These are phyloP conservation scores for Helotiales sp. DNA, from an alignment of 2,329 filamentous ascomycete genomes.

Conservation along the genomic window DNA sequence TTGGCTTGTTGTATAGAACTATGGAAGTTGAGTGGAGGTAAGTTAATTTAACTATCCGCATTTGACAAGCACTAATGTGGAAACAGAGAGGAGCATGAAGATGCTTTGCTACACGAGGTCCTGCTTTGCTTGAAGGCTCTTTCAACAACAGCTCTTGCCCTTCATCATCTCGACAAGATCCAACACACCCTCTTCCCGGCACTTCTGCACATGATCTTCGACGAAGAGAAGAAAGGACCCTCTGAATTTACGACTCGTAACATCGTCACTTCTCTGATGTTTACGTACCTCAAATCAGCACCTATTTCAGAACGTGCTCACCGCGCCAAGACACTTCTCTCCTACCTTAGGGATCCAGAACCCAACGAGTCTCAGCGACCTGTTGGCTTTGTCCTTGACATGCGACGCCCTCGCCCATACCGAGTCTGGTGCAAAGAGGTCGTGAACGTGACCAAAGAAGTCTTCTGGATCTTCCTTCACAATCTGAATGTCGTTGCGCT, in stretches of 20 bases:
- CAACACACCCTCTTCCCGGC: constrained; percentile 84
- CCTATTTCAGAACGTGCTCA: constrained; percentile 63
- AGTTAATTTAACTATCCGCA: constrained; percentile 41
- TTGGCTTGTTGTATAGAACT: constrained; percentile 84
- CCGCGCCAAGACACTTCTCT: constrained; percentile 75
- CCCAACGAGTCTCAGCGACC: constrained; percentile 77
- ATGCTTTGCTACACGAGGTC: constrained; percentile 88
- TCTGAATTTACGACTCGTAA: constrained; percentile 94
- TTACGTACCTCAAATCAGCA: constrained; percentile 81
- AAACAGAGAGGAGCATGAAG: constrained; percentile 89
- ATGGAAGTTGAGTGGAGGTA: constrained; percentile 96
- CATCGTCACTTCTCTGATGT: constrained; percentile 86
- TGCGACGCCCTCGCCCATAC: constrained; percentile 86
- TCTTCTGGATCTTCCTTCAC: constrained; percentile 99
- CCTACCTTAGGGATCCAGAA: constrained; percentile 79
- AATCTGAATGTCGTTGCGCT: constrained; percentile 85
- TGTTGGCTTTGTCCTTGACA: constrained; percentile 85
- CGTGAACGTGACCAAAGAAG: constrained; percentile 91
- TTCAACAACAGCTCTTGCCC: constrained; percentile 85
- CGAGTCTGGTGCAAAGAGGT: constrained; percentile 94
- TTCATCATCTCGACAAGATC: constrained; percentile 80
- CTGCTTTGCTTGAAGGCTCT: constrained; percentile 92
- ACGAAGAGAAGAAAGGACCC: constrained; percentile 97
- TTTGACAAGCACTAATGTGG: constrained; percentile 45
- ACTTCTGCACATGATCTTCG: constrained; percentile 86